Percentiles rank a stretch among this genome's conserved stretches.
These are phyloP conservation scores for Carpinus fangiana DNA, from an alignment of 306 rosid species.

Conservation along the genomic window DNA sequence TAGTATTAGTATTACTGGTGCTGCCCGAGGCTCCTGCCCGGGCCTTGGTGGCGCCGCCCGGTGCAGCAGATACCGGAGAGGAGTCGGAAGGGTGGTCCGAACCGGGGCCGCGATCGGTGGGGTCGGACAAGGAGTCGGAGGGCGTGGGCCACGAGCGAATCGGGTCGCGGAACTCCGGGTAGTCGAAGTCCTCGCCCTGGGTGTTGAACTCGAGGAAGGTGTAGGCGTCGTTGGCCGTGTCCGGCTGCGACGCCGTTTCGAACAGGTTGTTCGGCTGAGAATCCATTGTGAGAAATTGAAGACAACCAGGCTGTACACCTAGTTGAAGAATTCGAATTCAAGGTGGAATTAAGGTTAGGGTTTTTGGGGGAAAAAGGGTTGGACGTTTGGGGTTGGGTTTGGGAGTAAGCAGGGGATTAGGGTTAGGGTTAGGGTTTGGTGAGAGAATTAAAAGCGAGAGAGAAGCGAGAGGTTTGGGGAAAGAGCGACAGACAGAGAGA, in stretches of 20 bases:
- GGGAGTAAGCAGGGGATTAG: constrained; percentile 26
- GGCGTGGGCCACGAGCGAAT: constrained; percentile 98
- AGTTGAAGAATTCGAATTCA: constrained; percentile 14
- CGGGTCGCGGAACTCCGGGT: constrained; percentile 93
- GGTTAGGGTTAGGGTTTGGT: constrained; percentile 72
- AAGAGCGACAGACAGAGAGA: constrained; percentile 8
- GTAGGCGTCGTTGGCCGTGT: constrained; percentile 92
- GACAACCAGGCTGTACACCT: not conserved
- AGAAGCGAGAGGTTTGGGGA: constrained; percentile 12
- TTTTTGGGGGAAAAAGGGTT: constrained; percentile 27
- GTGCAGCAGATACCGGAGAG: constrained; percentile 81
- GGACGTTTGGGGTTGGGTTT: not conserved
- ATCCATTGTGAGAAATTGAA: constrained; percentile 56
- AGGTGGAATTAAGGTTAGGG: constrained; percentile 35
- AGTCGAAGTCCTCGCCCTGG: constrained; percentile 97
- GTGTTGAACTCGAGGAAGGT: constrained; percentile 98
- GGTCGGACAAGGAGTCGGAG: constrained; percentile 77
- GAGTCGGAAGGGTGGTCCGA: constrained; percentile 89
- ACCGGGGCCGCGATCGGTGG: constrained; percentile 66
- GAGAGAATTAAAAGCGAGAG: constrained; percentile 7
- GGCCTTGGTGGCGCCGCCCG: constrained; percentile 69
- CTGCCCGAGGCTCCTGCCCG: constrained; percentile 55
- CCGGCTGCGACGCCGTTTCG: constrained; percentile 97
- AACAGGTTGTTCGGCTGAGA: constrained; percentile 79
- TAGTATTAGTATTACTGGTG: constrained; percentile 22